A percentile compares a stretch with the other conserved stretches of the same genome.
Conservation (phyloP, 179 eudicot genomes). For the Beta lomatogona region DNA sequence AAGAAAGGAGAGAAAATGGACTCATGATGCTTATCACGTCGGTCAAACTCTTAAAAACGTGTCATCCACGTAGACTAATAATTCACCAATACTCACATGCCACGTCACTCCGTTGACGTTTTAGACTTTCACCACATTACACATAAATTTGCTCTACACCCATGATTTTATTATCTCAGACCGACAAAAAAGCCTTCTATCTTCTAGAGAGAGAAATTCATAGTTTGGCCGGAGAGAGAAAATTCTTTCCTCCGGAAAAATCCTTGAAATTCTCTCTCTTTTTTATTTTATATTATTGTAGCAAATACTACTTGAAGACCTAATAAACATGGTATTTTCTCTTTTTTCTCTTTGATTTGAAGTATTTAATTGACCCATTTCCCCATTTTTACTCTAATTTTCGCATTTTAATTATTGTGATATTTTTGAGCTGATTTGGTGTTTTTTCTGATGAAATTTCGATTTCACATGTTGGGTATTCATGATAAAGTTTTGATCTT, state of each 20-base stretch:
- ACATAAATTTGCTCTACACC: neutral
- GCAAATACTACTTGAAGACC: neutral
- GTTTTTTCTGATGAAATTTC: neutral
- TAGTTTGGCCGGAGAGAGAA: neutral
- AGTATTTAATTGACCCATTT: too few relatives aligned
- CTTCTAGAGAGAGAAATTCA: neutral
- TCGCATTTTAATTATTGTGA: neutral
- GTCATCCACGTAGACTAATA: constrained; percentile 22
- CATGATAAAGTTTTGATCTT: too few relatives aligned
- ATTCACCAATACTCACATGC: constrained; percentile 5
- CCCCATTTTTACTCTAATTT: neutral
- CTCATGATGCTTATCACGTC: neutral
- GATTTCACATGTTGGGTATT: neutral
- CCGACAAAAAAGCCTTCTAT: neutral
- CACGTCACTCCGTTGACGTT: constrained; percentile 33
- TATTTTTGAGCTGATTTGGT: neutral
- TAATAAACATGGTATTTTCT: constrained; percentile 21
- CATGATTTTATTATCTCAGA: constrained; percentile 1
- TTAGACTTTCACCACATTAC: neutral
- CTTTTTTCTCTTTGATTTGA: neutral
- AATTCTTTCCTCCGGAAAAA: neutral
- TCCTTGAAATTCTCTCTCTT: neutral
- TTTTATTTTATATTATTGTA: neutral
- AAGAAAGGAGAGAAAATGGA: neutral
- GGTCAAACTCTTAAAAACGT: neutral